Evolutionary conservation across 192 early-diverging fungal species (phyloP).

Genomic region (Linnemannia zychae): DNA sequence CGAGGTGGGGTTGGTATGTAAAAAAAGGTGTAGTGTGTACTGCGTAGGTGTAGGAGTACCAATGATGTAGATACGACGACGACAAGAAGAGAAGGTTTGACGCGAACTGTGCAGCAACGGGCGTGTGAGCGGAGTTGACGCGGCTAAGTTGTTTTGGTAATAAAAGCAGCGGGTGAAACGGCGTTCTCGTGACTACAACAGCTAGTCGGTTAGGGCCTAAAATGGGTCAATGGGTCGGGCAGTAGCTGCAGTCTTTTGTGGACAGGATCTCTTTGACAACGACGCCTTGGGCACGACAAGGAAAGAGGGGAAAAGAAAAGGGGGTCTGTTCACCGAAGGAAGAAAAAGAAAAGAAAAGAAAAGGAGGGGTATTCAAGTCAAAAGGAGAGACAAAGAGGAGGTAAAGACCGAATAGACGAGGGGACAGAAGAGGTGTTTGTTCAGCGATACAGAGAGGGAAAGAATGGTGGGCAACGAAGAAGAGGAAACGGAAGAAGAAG

Average conservation of each 20-base stretch:
- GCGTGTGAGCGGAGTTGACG: constrained; percentile 1
- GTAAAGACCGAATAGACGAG: constrained; percentile 20
- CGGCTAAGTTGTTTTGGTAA: neutral
- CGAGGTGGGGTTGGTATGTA: no score
- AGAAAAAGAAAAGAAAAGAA: constrained; percentile 5
- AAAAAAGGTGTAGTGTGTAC: neutral
- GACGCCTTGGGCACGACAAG: neutral
- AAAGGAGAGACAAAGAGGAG: neutral
- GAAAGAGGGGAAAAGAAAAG: neutral
- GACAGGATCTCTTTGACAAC: neutral
- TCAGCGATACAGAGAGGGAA: neutral
- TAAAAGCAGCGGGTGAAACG: neutral
- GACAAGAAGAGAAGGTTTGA: neutral
- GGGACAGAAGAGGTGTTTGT: neutral
- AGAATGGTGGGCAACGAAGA: neutral
- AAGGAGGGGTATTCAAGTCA: neutral
- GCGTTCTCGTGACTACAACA: constrained; percentile 12
- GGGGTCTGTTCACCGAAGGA: neutral
- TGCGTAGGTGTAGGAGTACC: neutral
- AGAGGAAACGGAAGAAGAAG: neutral
- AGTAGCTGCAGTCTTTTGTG: no score
- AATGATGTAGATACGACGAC: neutral
- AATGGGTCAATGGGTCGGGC: neutral
- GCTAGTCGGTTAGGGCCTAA: constrained; percentile 18
- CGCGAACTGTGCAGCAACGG: neutral